A percentile compares a stretch with the other conserved stretches of the same genome.
Evolutionary conservation across 2,329 filamentous ascomycete genomes (phyloP).

Genomic region (Hypoxylon sp.): DNA sequence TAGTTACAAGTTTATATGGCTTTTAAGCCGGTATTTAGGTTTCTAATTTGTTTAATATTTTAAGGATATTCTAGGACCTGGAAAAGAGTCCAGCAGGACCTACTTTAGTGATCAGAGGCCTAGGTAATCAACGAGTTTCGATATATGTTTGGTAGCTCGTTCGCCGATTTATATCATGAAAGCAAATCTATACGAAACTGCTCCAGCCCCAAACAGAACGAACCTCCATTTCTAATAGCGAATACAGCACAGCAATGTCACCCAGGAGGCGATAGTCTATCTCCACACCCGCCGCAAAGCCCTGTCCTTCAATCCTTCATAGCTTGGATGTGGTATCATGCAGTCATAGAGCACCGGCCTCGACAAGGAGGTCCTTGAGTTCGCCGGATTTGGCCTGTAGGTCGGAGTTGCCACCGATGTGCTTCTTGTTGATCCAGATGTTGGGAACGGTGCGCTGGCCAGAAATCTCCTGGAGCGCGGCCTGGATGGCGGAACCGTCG

Average conservation of each 20-base stretch:
- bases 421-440: conserved; percentile 88
- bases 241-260: too few species aligned
- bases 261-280: too few species aligned
- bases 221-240: too few species aligned
- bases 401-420: conserved; percentile 97
- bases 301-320: conserved; percentile 15
- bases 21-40: too few species aligned
- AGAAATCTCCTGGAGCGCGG: conserved; percentile 80
- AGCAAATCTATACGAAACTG: not conserved
- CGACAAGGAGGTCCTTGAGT: conserved; percentile 70
- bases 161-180: not conserved
- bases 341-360: conserved; percentile 68
- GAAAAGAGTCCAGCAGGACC: too few species aligned
- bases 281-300: too few species aligned
- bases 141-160: conserved; percentile 4
- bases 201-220: too few species aligned
- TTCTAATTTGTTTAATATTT: too few species aligned
- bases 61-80: too few species aligned
- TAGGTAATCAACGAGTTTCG: not conserved
- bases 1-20: too few species aligned
- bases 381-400: conserved; percentile 73
- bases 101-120: too few species aligned
- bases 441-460: conserved; percentile 92
- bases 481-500: conserved; percentile 84
- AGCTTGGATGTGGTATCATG: conserved; percentile 50